Evolutionary conservation across 140 eudicot genomes (phyloP).

Genomic region (Senecio squalidus): DNA sequence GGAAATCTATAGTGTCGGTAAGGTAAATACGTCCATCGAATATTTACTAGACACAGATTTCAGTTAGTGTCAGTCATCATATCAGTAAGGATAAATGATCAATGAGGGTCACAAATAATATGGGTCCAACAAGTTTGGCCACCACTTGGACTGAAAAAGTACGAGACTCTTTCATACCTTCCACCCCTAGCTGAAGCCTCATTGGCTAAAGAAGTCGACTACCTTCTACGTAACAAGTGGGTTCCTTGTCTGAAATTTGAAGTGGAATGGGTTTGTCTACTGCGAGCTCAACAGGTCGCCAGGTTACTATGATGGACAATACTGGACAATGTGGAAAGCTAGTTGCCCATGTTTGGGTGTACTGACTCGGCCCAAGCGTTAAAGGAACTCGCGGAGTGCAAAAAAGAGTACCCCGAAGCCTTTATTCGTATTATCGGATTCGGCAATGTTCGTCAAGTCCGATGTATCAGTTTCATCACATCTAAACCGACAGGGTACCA

Average conservation of each 20-base stretch:
- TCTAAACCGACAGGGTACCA: slow-evolving; percentile 42
- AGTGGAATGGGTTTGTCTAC: slow-evolving; percentile 42
- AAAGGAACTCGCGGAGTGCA: slow-evolving; percentile 35
- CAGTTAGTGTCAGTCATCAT: too few species aligned
- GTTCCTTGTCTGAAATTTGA: slow-evolving; percentile 81
- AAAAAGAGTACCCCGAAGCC: slow-evolving; percentile 50
- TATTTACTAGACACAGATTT: too few species aligned
- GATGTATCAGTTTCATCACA: slow-evolving; percentile 75
- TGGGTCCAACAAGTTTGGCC: slow-evolving; percentile 86
- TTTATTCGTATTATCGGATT: slow-evolving; percentile 70
- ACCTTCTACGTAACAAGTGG: slow-evolving; percentile 56
- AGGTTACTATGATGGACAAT: slow-evolving; percentile 74
- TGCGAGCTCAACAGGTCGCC: slow-evolving; percentile 69
- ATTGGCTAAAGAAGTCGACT: slow-evolving; percentile 50
- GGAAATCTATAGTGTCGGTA: too few species aligned
- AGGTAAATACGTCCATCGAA: too few species aligned
- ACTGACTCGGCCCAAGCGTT: slow-evolving; percentile 49
- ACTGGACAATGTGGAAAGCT: slow-evolving; percentile 43
- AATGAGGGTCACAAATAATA: too few species aligned
- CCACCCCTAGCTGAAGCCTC: slow-evolving; percentile 26
- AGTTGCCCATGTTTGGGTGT: slow-evolving; percentile 46
- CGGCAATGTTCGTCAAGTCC: slow-evolving; percentile 82
- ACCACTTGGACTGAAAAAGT: slow-evolving; percentile 44
- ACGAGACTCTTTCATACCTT: slow-evolving; percentile 68
- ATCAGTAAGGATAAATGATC: too few species aligned